Evolutionary conservation across 2,329 filamentous ascomycete species (phyloP), one percentile per base, ranked within the genome.

Genomic region (Meredithiella fracta): DNA sequence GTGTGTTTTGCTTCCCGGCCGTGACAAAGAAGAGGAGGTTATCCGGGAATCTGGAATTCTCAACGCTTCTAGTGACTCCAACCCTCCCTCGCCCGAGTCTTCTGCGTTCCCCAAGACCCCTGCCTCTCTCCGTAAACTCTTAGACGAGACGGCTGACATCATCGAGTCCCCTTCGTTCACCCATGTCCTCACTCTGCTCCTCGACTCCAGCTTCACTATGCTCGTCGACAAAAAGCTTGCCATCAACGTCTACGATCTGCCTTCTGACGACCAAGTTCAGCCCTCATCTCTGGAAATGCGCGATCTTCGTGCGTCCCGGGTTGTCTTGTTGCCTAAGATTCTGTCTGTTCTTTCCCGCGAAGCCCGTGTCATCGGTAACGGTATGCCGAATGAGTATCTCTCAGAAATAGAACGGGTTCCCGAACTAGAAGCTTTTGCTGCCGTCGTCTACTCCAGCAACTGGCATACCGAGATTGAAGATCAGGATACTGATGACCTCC

Each of bases 121-220:
- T 6, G 54, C 67, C 72, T 29, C 73, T 76, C 78, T 98, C 56
- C 82, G 91, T 56, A 83, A 86, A 58, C 78, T 98, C 20, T 78
- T 98, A 1, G 91, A 98, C 66, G 92, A 98, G 72, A 97, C 92
- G 1, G 86, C 91, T 40, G 92, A 98, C 66, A 78, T 98, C 23
- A 83, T 97, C 65, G 92, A 98, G 65, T 96, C 92, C 1, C 92
- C 92, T 0, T 79, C 86, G 37, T 97, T 97, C 69, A 79, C 83
- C 0, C 84, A 89, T 64, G 89, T 98, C 37, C 76, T 96, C 47
- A 87, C 85, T 1, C 80, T 86, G 58, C 77, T 96, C 56, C 84
- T 97, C 59, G 90, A 97, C 67, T 78, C 88, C 49, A 85, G 83
- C 55, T 98, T 96, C 70, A 85, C 85, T 2, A 79, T 84, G 23